These are phyloP conservation scores for Trichophyton benhamiae DNA, from an alignment of 2,329 filamentous ascomycete species.

Conservation along the genomic window DNA sequence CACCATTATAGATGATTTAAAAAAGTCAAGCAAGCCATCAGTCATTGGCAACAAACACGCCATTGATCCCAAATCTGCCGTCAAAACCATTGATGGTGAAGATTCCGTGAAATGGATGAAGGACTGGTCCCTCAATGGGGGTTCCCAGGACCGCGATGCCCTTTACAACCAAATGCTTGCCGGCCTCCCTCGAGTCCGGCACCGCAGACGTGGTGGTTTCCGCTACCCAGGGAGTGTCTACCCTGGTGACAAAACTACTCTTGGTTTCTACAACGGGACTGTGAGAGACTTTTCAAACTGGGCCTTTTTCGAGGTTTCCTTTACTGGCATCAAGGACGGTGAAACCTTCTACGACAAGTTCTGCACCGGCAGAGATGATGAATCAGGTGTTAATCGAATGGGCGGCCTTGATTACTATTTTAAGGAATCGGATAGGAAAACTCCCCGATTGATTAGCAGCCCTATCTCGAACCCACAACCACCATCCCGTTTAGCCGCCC, in stretches of 20 bases:
- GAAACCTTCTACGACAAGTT: constrained; percentile 31
- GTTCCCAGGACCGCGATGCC: constrained; percentile 21
- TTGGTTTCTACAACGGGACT: constrained; percentile 24
- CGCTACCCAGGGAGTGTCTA: constrained; percentile 14
- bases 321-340: constrained; percentile 26
- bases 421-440: no score
- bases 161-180: constrained; percentile 24
- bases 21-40: no score
- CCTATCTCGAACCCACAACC: constrained; percentile 24
- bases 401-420: no score
- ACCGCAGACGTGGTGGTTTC: constrained; percentile 6
- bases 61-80: constrained; percentile 14
- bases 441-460: constrained; percentile 17
- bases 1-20: not conserved
- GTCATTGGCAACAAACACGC: no score
- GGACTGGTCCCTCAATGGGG: constrained; percentile 13
- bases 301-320: constrained; percentile 22
- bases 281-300: constrained; percentile 17
- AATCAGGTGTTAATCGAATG: no score
- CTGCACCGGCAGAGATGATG: constrained; percentile 16
- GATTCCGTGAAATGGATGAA: constrained; percentile 20
- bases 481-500: constrained; percentile 20
- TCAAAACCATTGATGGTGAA: constrained; percentile 22
- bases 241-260: constrained; percentile 18
- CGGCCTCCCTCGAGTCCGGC: constrained; percentile 7